Base-by-base conservation (phyloP, 257 asterid genomes). In the Paulownia fortunei region DNA sequence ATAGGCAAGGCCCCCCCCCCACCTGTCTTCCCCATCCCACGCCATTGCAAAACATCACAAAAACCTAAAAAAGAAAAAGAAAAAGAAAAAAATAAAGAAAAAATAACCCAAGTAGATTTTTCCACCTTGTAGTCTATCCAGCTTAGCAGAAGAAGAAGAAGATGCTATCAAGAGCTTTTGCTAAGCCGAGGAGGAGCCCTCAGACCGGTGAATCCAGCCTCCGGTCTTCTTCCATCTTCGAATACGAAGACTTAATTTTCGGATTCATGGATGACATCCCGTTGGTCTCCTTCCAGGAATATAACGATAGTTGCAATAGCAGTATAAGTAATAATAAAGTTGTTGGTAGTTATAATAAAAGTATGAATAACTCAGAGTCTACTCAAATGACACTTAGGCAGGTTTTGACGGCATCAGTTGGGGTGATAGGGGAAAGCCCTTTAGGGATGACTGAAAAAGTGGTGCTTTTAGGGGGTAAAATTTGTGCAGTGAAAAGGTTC, bases 361-460 rank as follows among this genome's bases (percentile, higher is more conserved):
- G 56, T 13, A 3, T 5, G 37, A 39, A 9, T 32, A 34, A 23
- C 12, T 41, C 79, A 5, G 81, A 47, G 44, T 27, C 70, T 56
- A 44, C 77, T 2, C 80, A 63, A 23, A 23, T 89, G 77, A 89
- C 91, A 0, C 89, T 89, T 0, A 63, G 89, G 66, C 87, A 83
- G 66, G 87, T 87, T n/a, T 62, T 87, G 77, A 82, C 90, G 81
- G 88, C 91, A 0, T 89, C 93, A 0, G 88, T 84, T 19, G 91
- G 90, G 52, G 90, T 85, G 66, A 71, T 87, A 26, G 90, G 91
- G 6, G 91, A 89, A 56, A 84, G 89, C 72, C 74, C 77, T 0
- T 19, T 87, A 47, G 91, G 91, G 39, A 82, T 89, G 82, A 87
- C 91, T 0, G 93, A 87, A 68, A 89, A 89, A 59, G 85, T 87